Percentiles rank a stretch among this genome's conserved stretches.
Conservation (phyloP, 2,329 filamentous ascomycete genomes). For the Helicocarpus griseus region DNA sequence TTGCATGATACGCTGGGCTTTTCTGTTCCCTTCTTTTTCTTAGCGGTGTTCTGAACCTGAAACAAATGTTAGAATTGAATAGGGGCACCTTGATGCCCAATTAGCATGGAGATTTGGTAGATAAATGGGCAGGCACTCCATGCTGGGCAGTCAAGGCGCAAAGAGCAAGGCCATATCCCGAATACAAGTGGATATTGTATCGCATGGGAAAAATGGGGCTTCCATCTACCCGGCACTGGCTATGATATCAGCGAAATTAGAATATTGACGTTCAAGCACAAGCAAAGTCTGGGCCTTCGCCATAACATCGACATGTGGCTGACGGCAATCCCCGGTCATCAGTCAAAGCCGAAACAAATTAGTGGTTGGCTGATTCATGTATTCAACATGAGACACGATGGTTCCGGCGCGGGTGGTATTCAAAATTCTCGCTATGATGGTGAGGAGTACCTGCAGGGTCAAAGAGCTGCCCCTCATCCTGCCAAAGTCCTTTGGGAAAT, state of each 20-base stretch:
- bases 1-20: background rate
- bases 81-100: background rate
- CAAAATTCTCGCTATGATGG: background rate
- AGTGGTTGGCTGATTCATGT: background rate
- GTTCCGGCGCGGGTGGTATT: background rate
- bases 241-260: background rate
- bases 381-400: background rate
- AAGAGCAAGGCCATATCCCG: background rate
- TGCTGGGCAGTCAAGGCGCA: background rate
- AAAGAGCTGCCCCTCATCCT: background rate
- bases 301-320: background rate
- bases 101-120: background rate
- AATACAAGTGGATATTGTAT: background rate
- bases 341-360: background rate
- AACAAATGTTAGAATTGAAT: background rate
- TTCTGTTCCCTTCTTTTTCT: background rate
- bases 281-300: background rate
- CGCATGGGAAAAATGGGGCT: background rate
- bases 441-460: background rate
- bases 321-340: too few species aligned
- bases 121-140: background rate
- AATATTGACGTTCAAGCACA: background rate
- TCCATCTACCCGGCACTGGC: background rate
- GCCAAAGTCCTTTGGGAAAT: constrained; percentile 1
- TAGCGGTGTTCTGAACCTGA: background rate